Evolutionary conservation across 1,284 basidiomycete species (phyloP), one percentile per base, ranked within the genome.

Genomic region (Prillingera fragicola): DNA sequence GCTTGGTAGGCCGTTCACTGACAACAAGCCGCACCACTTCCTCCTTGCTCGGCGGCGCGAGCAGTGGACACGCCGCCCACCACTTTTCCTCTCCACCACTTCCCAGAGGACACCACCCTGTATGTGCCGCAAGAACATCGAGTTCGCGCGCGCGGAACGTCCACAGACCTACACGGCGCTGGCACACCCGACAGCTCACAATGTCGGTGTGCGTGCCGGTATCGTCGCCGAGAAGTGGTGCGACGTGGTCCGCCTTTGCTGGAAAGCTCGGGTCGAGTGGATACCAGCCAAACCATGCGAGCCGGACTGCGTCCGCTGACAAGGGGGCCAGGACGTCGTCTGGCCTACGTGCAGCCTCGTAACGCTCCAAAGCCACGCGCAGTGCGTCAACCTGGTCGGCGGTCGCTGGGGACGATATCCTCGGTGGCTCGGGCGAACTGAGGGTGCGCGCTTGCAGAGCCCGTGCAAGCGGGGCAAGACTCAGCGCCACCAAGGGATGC

Each of bases 251-350:
- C 12, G 19, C 32, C 19, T 45, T 33, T 43, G 55, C 18, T n/a
- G 22, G 28, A 28, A 40, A 24, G 31, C 28, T 50, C 3, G 59
- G 54, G 28, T 61, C 52, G 45, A 62, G 59, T 1, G 66, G 63
- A 26, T 57, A 67, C 66, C 66, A 69, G 3, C 51, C 65, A 46
- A 67, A 69, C 8, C 65, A 35, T 2, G 65, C 54, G 18, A 63
- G 43, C 0, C 43, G 42, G 5, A 56, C 41, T 2, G 57, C 53
- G 37, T 48, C 36, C n/a, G 23, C 24, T 7, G 38, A 36, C 27
- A 41, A 27, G 5, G 41, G 18, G 15, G 34, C 29, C 22, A 24
- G 15, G 21, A 33, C 36, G 17, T 32, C 32, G 12, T 26, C 15
- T 12, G 39, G 26, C 10, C 15, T n/a, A 4, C 13, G 14, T 3